Evolutionary conservation across 1,284 basidiomycete genomes (phyloP).

Genomic region (Coniophora puteana): DNA sequence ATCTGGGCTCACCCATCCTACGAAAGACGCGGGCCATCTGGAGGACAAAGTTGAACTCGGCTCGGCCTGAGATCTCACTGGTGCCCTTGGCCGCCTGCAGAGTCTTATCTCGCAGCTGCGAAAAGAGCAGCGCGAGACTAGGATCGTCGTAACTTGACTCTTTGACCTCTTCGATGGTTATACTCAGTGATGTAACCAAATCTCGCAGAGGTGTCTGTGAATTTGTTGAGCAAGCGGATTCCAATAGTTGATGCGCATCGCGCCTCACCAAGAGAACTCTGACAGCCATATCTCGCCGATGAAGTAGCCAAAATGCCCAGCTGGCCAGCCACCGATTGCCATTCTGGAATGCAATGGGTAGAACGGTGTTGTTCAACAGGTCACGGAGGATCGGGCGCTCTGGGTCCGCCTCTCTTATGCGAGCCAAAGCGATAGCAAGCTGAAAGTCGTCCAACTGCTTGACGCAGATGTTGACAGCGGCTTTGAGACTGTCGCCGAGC

Average conservation of each 20-base stretch:
- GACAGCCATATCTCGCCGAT: slow-evolving; percentile 82
- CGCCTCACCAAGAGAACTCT: slow-evolving; percentile 71
- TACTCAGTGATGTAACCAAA: slow-evolving; percentile 54
- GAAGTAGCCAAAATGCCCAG: slow-evolving; percentile 94
- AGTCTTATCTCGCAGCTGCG: slow-evolving; percentile 86
- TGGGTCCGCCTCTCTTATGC: slow-evolving; percentile 79
- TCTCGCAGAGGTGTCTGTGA: slow-evolving; percentile 74
- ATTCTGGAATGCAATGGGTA: slow-evolving; percentile 81
- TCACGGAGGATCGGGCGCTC: slow-evolving; percentile 75
- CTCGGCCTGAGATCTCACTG: slow-evolving; percentile 80
- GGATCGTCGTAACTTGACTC: slow-evolving; percentile 91
- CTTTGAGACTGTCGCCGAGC: slow-evolving; percentile 83
- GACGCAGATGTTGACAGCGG: slow-evolving; percentile 90
- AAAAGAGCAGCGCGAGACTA: slow-evolving; percentile 84
- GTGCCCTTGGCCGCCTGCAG: slow-evolving; percentile 90
- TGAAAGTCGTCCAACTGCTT: slow-evolving; percentile 89
- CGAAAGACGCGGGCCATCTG: slow-evolving; percentile 91
- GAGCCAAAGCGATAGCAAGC: slow-evolving; percentile 83
- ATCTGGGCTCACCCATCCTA: slow-evolving; percentile 74
- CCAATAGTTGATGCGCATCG: slow-evolving; percentile 2
- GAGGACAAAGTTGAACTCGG: slow-evolving; percentile 91
- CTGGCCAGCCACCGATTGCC: slow-evolving; percentile 96
- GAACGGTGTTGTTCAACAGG: slow-evolving; percentile 70
- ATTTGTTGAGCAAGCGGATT: neutral
- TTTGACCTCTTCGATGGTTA: slow-evolving; percentile 62